Conservation (phyloP, 768 basidiomycete species). For the Chalciporus sphaerocephalus region DNA sequence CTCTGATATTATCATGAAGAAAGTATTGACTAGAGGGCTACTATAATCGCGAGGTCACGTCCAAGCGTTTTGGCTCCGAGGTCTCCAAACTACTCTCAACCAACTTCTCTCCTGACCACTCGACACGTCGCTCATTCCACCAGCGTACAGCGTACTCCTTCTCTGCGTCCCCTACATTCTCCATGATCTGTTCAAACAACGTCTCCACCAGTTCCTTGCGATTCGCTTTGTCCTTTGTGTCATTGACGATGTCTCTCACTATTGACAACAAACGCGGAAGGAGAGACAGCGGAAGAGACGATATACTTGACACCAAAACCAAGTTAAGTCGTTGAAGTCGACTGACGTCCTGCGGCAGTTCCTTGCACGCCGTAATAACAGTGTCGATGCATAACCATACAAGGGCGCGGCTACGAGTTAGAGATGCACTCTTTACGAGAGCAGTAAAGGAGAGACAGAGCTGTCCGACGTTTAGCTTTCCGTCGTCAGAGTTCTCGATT, state of each 20-base stretch:
- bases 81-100: background rate
- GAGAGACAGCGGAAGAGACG: slow-evolving; percentile 55
- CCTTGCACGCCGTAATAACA: slow-evolving; percentile 46
- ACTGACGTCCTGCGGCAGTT: slow-evolving; percentile 16
- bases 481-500: slow-evolving; percentile 67
- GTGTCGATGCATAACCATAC: slow-evolving; percentile 66
- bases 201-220: slow-evolving; percentile 50
- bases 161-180: slow-evolving; percentile 62
- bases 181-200: slow-evolving; percentile 59
- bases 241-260: slow-evolving; percentile 34
- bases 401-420: slow-evolving; percentile 43
- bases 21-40: slow-evolving; percentile 1
- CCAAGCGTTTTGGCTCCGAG: background rate
- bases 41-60: slow-evolving; percentile 7
- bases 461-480: slow-evolving; percentile 57
- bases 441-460: slow-evolving; percentile 72
- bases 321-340: slow-evolving; percentile 55
- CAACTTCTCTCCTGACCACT: slow-evolving; percentile 17
- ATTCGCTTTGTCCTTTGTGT: slow-evolving; percentile 26
- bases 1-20: no score
- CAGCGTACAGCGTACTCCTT: slow-evolving; percentile 64
- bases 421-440: slow-evolving; percentile 55
- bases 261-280: slow-evolving; percentile 54
- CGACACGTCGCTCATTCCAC: slow-evolving; percentile 55
- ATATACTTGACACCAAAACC: slow-evolving; percentile 59